A percentile compares a stretch with the other conserved stretches of the same genome.
Evolutionary conservation across 2,329 filamentous ascomycete genomes (phyloP).

Genomic region (Fusarium chlamydosporum): DNA sequence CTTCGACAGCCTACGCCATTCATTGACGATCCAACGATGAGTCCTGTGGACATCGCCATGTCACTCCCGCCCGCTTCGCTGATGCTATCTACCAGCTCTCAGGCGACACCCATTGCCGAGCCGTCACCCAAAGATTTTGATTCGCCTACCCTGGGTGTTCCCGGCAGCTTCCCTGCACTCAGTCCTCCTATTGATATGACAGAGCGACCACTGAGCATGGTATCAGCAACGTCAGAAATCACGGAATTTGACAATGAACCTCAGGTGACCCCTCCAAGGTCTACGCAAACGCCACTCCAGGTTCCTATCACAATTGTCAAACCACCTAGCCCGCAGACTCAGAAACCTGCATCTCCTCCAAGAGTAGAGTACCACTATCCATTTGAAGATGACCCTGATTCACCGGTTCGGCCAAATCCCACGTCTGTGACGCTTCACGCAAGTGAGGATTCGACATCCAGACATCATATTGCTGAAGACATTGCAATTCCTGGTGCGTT

Average conservation of each 20-base stretch:
- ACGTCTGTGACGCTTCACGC: slow-evolving; percentile 37
- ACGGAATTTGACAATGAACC: slow-evolving; percentile 82
- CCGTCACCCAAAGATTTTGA: slow-evolving; percentile 58
- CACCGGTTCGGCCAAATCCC: slow-evolving; percentile 32
- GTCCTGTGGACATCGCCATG: slow-evolving; percentile 42
- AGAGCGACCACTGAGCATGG: slow-evolving; percentile 68
- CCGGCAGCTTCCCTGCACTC: slow-evolving; percentile 70
- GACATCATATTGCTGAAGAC: slow-evolving; percentile 16
- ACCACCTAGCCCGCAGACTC: slow-evolving; percentile 51
- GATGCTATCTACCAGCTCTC: slow-evolving; percentile 32
- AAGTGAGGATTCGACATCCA: slow-evolving; percentile 36
- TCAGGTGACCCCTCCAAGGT: slow-evolving; percentile 69
- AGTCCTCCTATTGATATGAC: slow-evolving; percentile 59
- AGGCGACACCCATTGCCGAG: slow-evolving; percentile 26
- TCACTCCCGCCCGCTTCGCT: slow-evolving; percentile 47
- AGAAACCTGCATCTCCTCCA: slow-evolving; percentile 42
- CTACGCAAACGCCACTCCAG: slow-evolving; percentile 50
- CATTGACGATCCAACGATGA: slow-evolving; percentile 42
- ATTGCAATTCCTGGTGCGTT: slow-evolving; percentile 52
- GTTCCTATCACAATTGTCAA: slow-evolving; percentile 50
- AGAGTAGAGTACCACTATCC: slow-evolving; percentile 65
- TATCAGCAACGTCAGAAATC: slow-evolving; percentile 71
- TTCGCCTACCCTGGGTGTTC: slow-evolving; percentile 76
- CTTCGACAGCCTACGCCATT: slow-evolving; percentile 35
- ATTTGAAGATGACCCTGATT: slow-evolving; percentile 62